phyloP scores from a whole-genome alignment of 495 filamentous ascomycete species.

The Xylaria scruposa region DNA sequence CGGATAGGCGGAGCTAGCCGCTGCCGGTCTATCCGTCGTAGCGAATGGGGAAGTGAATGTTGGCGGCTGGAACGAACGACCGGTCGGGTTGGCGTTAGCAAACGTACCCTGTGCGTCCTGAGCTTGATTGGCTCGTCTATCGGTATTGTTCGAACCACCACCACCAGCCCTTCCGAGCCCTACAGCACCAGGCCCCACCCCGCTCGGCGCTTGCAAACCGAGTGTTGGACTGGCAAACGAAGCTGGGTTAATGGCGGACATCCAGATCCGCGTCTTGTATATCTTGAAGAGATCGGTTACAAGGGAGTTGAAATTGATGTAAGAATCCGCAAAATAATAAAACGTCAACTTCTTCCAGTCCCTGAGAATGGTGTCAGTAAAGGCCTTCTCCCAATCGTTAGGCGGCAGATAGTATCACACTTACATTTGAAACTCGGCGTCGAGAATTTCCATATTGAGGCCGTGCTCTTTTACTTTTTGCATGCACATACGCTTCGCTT shows the following conservation, averaged over 20 bases:
- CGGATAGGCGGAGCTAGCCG: constrained; percentile 44
- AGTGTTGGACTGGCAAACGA: constrained; percentile 88
- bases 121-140: constrained; percentile 55
- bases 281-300: constrained; percentile 98
- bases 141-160: constrained; percentile 45
- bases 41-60: constrained; percentile 45
- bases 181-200: constrained; percentile 67
- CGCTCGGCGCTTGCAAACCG: constrained; percentile 70
- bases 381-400: not conserved
- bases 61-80: constrained; percentile 46
- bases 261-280: constrained; percentile 99
- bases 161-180: constrained; percentile 48
- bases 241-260: constrained; percentile 98
- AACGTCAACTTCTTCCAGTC: constrained; percentile 99
- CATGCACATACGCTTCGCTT: constrained; percentile 94
- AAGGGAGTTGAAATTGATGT: constrained; percentile 98
- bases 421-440: constrained; percentile 99
- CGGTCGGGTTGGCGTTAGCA: constrained; percentile 42
- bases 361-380: constrained; percentile 58
- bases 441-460: constrained; percentile 96
- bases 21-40: constrained; percentile 43
- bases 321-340: constrained; percentile 97
- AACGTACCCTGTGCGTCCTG: constrained; percentile 53
- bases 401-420: constrained; percentile 40
- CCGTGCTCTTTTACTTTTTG: constrained; percentile 95